Evolutionary conservation across 1,284 basidiomycete genomes (phyloP), one percentile per base, ranked within the genome.

Genomic region (Agaricales sp.): DNA sequence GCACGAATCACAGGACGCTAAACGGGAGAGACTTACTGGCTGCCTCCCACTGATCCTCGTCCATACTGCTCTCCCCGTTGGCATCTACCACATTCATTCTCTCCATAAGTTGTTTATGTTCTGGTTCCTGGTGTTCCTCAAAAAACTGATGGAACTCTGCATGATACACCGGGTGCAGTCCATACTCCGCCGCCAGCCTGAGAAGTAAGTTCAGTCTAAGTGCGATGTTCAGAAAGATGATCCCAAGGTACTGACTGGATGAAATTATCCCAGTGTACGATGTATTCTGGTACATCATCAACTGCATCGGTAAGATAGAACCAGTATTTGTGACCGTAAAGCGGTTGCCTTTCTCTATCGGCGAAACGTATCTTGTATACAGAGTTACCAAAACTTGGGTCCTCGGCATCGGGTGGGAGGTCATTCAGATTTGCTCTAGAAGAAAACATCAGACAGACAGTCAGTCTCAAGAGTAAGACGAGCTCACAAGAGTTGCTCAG

Each of bases 271-370:
- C 95, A 99, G 50, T 84, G 77, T 6, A 99, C 95, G 45, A 99
- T 74, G 59, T 95, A 99, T 63, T 99, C 96, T 2, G 94, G 94
- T 23, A 98, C 94, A 59, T 98, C 85, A 57, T 92, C 92, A 2
- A 99, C 94, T 1, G 96, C 96, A 60, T 99, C 96, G 59, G 81
- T 70, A 24, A 99, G 77, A 68, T 80, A 97, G 71, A 99, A 99
- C 63, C 78, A 85, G 62, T 99, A 99, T 51, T 87, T 82, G 64
- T 97, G 89, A 2, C 96, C 96, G 60, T 86, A 95, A 12, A 82
- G 57, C 4, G 85, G 80, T 48, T 75, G 70, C 51, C 79, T 69
- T 8, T 73, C 66, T 53, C 75, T 80, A 47, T 78, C 67, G 54
- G 91, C 85, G 61, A 99, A 99, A 35, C 79, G 78, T 59, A 99